Base-by-base conservation (phyloP, 495 filamentous ascomycete genomes). In the Penicillium alfredii region DNA sequence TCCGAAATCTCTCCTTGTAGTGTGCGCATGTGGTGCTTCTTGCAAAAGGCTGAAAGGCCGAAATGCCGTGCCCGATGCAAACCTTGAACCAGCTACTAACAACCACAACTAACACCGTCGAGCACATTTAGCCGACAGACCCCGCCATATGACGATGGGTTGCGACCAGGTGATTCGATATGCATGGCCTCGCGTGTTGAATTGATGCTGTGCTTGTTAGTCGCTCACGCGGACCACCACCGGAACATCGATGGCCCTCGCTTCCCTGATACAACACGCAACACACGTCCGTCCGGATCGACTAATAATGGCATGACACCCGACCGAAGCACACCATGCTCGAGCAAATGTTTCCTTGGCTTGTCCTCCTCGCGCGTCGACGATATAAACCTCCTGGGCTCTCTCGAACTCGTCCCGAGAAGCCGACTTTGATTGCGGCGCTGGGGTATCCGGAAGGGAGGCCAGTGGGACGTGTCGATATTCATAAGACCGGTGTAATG, bases 211-310 rank as follows among this genome's bases (percentile, higher is more conserved):
- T 15, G 15, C 28, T 26, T 32, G 4, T 36, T 34, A 51, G 16
- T 60, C 55, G 11, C 75, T 69, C 8, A 83, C 68, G 35, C 80
- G 66, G 22, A 88, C 64, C 23, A 88, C 66, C 11, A 85, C 72
- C 29, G 69, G 73, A 60, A 81, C 76, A 5, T 76, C 75, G 30
- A 86, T 45, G 5, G 82, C 82, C 8, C 72, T 73, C 0, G 81
- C 82, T 59, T 88, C 82, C 15, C 83, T 66, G 17, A 88, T 72
- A 45, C 80, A 79, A 49, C 83, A 86, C 6, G 71, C 68, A 22
- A 86, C 44, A 50, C 83, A 86, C 0, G 73, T 77, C 44, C 77
- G 66, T 31, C 77, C 72, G 28, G 68, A 68, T 18, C 81, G 62
- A 32, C 79, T 80, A 40, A 88, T 74, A 31, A 88, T 44, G 10